These are phyloP conservation scores for Paracamarosporium sp. DNA, from an alignment of 2,329 filamentous ascomycete species.

Conservation along the genomic window DNA sequence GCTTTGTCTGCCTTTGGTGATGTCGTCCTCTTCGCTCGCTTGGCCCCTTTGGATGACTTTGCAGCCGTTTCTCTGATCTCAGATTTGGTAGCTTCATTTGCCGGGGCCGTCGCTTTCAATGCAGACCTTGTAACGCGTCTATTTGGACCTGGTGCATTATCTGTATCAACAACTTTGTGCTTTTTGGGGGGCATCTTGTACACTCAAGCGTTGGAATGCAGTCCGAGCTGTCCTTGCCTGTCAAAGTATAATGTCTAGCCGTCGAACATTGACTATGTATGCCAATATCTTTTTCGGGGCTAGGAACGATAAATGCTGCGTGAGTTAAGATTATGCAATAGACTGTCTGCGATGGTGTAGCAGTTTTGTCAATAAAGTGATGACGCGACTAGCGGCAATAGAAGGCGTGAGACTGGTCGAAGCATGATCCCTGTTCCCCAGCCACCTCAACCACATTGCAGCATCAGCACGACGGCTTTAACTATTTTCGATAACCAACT, in stretches of 20 bases:
- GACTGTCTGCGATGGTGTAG: too few relatives aligned
- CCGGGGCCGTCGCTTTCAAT: background rate
- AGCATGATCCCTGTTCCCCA: background rate
- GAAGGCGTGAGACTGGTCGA: background rate
- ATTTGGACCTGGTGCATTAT: conserved; percentile 10
- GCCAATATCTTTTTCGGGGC: background rate
- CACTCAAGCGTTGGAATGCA: too few relatives aligned
- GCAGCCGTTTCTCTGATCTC: background rate
- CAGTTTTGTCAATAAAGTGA: too few relatives aligned
- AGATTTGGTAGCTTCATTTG: background rate
- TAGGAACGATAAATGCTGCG: too few relatives aligned
- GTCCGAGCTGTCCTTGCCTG: too few relatives aligned
- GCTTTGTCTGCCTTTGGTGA: background rate
- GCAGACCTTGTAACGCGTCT: conserved; percentile 14
- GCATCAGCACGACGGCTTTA: background rate
- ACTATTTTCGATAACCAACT: background rate
- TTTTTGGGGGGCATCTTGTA: conserved; percentile 14
- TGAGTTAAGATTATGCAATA: too few relatives aligned
- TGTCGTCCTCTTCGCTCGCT: background rate
- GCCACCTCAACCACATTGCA: background rate
- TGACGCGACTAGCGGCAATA: background rate
- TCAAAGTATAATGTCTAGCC: too few relatives aligned
- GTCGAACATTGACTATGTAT: too few relatives aligned
- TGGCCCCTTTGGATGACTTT: background rate
- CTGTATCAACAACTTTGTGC: background rate